Conservation (phyloP, 2,329 filamentous ascomycete species). For the Chrysoporthe puriensis region DNA sequence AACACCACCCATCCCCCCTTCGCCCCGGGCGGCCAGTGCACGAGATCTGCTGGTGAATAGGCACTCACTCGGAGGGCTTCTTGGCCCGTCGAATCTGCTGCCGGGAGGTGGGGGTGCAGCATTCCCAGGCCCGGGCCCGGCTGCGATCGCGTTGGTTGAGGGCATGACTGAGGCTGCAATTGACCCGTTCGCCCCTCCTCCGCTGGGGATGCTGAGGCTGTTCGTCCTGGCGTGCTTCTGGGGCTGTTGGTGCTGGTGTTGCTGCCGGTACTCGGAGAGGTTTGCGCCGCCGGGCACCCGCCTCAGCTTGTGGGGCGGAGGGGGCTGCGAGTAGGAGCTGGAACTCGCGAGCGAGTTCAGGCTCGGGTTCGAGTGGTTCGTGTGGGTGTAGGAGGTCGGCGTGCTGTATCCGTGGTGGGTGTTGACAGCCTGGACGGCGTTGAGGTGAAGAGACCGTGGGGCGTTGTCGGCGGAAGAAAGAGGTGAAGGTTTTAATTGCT, state of each 20-base stretch:
- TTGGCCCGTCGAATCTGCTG: constrained; percentile 57
- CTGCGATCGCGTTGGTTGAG: constrained; percentile 36
- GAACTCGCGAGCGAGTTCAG: constrained; percentile 7
- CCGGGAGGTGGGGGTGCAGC: background rate
- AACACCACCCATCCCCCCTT: too few species aligned
- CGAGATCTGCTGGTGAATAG: constrained; percentile 9
- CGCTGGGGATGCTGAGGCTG: constrained; percentile 55
- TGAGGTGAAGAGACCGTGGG: constrained; percentile 26
- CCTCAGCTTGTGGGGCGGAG: constrained; percentile 24
- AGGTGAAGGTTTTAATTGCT: constrained; percentile 24
- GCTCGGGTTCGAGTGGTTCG: constrained; percentile 18
- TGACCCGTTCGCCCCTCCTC: constrained; percentile 15
- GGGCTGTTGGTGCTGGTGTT: background rate
- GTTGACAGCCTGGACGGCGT: constrained; percentile 29
- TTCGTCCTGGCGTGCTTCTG: constrained; percentile 50
- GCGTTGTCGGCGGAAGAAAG: constrained; percentile 29
- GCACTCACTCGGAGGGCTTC: constrained; percentile 65
- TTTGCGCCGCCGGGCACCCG: constrained; percentile 34
- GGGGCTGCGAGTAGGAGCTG: constrained; percentile 19
- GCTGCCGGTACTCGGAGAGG: constrained; percentile 54
- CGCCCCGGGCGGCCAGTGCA: too few species aligned
- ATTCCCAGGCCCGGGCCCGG: constrained; percentile 13
- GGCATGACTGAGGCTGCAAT: constrained; percentile 34
- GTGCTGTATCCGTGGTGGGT: constrained; percentile 21
- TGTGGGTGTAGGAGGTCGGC: constrained; percentile 20